These are phyloP conservation scores for Trichoderma afroharzianum DNA, from an alignment of 2,329 filamentous ascomycete genomes.

Conservation along the genomic window DNA sequence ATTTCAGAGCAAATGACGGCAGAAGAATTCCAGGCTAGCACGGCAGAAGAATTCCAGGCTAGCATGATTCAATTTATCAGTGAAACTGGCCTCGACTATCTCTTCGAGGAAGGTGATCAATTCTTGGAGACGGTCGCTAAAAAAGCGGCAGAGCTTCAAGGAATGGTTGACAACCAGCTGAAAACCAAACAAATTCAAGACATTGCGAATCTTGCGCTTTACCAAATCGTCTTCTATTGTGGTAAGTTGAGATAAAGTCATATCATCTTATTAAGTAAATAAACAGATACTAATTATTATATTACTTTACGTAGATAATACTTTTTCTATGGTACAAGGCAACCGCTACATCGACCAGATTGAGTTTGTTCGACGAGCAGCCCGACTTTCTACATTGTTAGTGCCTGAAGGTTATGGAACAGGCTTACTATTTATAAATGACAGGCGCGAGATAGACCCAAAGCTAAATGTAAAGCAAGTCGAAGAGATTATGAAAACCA, in stretches of 20 bases:
- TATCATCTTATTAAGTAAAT: neutral
- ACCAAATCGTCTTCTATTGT: slow-evolving; percentile 8
- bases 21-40: neutral
- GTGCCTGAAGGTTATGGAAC: neutral
- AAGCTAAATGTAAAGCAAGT: neutral
- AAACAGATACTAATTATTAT: neutral
- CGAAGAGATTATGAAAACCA: neutral
- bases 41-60: too few relatives aligned
- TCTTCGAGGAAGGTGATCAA: neutral
- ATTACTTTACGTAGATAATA: neutral
- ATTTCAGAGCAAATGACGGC: neutral
- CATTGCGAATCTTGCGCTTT: neutral
- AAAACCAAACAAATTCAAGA: neutral
- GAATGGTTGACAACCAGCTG: neutral
- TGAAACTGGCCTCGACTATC: neutral
- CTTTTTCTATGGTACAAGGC: neutral
- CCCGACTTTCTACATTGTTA: neutral
- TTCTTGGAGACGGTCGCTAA: neutral
- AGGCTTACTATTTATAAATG: slow-evolving; percentile 10
- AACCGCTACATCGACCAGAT: neutral
- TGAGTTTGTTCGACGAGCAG: neutral
- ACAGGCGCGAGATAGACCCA: neutral
- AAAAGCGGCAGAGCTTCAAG: neutral
- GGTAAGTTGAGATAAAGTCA: neutral
- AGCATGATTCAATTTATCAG: neutral